phyloP scores from a whole-genome alignment of 805 yeast species.

The Cyberlindnera veronae region DNA sequence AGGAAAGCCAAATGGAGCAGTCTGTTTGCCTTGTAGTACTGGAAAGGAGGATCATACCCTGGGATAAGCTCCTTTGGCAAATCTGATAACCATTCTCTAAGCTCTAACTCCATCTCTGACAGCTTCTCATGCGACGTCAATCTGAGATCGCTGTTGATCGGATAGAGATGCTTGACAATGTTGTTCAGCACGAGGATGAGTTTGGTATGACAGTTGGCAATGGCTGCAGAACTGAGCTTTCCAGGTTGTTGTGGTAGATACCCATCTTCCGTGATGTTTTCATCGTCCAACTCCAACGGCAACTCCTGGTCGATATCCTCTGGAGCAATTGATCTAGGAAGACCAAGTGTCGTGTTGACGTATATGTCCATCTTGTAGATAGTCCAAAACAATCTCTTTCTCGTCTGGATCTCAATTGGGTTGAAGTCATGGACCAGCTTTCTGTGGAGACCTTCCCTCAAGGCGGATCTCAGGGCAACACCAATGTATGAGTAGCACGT shows the following conservation, averaged over 20 bases:
- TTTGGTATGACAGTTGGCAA: slow-evolving; percentile 83
- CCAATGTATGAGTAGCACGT: slow-evolving; percentile 91
- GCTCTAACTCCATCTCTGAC: slow-evolving; percentile 60
- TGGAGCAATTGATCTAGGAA: slow-evolving; percentile 72
- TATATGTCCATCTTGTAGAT: slow-evolving; percentile 88
- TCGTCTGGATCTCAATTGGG: slow-evolving; percentile 76
- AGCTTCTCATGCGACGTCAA: slow-evolving; percentile 37
- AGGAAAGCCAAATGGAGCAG: slow-evolving; percentile 67
- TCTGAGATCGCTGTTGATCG: slow-evolving; percentile 44
- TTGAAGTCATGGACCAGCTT: slow-evolving; percentile 53
- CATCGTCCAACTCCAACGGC: slow-evolving; percentile 84
- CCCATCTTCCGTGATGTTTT: slow-evolving; percentile 68
- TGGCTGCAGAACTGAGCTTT: slow-evolving; percentile 65
- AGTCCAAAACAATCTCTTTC: slow-evolving; percentile 86
- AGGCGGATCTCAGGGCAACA: slow-evolving; percentile 76
- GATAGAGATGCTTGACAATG: slow-evolving; percentile 67
- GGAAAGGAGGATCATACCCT: slow-evolving; percentile 59
- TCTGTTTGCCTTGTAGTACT: slow-evolving; percentile 69
- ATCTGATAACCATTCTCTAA: slow-evolving; percentile 67
- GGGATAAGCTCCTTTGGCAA: slow-evolving; percentile 73
- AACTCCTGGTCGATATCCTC: slow-evolving; percentile 85
- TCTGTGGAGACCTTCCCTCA: slow-evolving; percentile 80
- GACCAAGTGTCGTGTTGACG: slow-evolving; percentile 80
- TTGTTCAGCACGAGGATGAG: slow-evolving; percentile 66
- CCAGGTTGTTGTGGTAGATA: slow-evolving; percentile 47